Evolutionary conservation across 2,329 filamentous ascomycete species (phyloP), one percentile per base, ranked within the genome.

Genomic region (Ceratocystis cacaofunesta): DNA sequence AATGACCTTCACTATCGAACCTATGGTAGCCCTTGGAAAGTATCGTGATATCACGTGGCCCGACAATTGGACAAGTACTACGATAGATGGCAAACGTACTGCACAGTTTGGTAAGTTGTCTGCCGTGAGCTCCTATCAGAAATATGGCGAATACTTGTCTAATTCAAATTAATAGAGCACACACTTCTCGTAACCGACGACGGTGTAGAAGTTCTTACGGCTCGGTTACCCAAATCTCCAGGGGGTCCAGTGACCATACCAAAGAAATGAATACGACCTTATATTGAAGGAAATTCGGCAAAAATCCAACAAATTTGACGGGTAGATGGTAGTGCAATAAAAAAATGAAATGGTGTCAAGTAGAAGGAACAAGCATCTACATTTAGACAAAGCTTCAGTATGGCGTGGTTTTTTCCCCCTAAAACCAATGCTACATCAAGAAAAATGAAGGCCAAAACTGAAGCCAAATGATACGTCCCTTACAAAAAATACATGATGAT

Each of bases 1-100:
- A 64, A 96, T 97, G 91, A 96, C 91, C 69, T 99, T 99, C 72
- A 99, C 94, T 0, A 99, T 99, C 68, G 94, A 99, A 78, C 94
- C 94, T 17, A 99, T 99, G 94, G 92, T 99, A 73, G 91, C 90
- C 50, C 76, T 96, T 65, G 94, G 94, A 67, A 92, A 89, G 68
- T 89, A 96, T 76, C 85, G 85, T 69, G 94, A 99, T 73, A 88
- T 94, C 74, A 97, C 91, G 0, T 99, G 94, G 94, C 94, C 94
- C 0, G 94, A 99, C 74, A 90, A 97, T 78, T 99, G 94, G 94
- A 99, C 94, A 0, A 96, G 91, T 75, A 89, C 90, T 4, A 99
- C 94, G 0, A 83, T 86, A 66, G 94, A 99, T 74, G 94, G 94
- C 62, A 89, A 88, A 75, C 80, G 84, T 73, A 96, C 92, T 17